These are phyloP conservation scores for Crithidia sp. DNA, from an alignment of 208 protist genomes.

Conservation along the genomic window DNA sequence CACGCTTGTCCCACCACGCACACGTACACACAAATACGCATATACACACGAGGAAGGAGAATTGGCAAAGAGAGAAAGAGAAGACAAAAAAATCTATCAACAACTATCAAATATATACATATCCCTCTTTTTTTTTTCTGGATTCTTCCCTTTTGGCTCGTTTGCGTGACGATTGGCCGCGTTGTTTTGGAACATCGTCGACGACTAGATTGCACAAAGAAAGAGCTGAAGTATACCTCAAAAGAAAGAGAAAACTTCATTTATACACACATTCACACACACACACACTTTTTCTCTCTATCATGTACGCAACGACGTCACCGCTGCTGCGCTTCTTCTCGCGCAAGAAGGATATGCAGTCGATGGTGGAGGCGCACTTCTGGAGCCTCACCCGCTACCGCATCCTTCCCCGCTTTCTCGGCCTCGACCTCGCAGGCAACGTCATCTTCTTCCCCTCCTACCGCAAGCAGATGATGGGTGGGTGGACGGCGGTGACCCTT, in stretches of 20 bases:
- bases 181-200: not conserved
- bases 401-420: conserved; percentile 75
- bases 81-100: not conserved
- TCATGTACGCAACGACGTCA: conserved; percentile 37
- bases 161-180: too few species aligned
- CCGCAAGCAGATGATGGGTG: conserved; percentile 77
- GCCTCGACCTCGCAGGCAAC: conserved; percentile 87
- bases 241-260: not conserved
- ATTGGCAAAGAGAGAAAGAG: not conserved
- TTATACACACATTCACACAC: not conserved
- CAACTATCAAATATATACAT: not conserved
- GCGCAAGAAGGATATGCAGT: conserved; percentile 43
- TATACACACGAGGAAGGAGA: not conserved
- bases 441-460: conserved; percentile 87
- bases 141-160: not conserved
- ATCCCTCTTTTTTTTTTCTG: not conserved
- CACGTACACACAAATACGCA: conserved; percentile 8
- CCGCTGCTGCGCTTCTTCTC: conserved; percentile 36
- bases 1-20: not conserved
- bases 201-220: not conserved
- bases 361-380: conserved; percentile 80
- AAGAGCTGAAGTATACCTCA: not conserved
- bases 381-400: conserved; percentile 89
- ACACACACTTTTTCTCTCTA: conserved; percentile 1
- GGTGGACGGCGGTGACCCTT: conserved; percentile 85